These are phyloP conservation scores for Rosa lucieae DNA, from an alignment of 306 rosid species.

Conservation along the genomic window DNA sequence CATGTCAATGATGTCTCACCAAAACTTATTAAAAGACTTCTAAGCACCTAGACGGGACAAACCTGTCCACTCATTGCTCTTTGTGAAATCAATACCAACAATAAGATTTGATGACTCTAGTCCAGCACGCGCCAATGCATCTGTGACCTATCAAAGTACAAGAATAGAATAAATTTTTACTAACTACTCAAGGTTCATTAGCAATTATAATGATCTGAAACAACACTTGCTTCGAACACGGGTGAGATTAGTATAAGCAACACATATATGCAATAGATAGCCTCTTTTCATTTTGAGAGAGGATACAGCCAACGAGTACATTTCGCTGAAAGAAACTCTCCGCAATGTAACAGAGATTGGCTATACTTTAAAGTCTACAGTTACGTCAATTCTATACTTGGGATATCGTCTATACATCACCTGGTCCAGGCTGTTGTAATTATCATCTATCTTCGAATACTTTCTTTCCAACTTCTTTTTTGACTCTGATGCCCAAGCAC, in stretches of 20 bases:
- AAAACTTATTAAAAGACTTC: not conserved
- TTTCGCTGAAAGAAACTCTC: not conserved
- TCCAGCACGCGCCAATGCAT: conserved; percentile 78
- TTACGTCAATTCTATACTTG: conserved; percentile 14
- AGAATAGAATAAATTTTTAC: conserved; percentile 19
- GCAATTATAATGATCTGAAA: conserved; percentile 8
- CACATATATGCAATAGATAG: not conserved
- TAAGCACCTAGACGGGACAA: conserved; percentile 26
- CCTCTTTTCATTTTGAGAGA: not conserved
- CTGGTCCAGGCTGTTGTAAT: conserved; percentile 71
- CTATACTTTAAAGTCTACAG: conserved; percentile 1
- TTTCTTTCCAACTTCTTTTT: conserved; percentile 49
- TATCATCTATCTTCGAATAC: conserved; percentile 71
- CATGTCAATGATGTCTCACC: conserved; percentile 27
- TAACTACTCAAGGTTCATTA: conserved; percentile 11
- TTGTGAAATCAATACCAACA: conserved; percentile 95
- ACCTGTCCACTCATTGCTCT: conserved; percentile 99
- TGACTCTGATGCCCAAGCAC: conserved; percentile 39
- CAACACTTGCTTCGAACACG: conserved; percentile 8
- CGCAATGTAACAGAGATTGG: not conserved
- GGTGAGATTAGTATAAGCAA: conserved; percentile 1
- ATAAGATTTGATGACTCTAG: conserved; percentile 92
- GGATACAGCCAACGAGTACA: not conserved
- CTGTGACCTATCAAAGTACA: conserved; percentile 66
- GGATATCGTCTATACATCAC: conserved; percentile 30